Evolutionary conservation across 495 filamentous ascomycete genomes (phyloP), one percentile per base, ranked within the genome.

Genomic region (Apiosordaria backusii): DNA sequence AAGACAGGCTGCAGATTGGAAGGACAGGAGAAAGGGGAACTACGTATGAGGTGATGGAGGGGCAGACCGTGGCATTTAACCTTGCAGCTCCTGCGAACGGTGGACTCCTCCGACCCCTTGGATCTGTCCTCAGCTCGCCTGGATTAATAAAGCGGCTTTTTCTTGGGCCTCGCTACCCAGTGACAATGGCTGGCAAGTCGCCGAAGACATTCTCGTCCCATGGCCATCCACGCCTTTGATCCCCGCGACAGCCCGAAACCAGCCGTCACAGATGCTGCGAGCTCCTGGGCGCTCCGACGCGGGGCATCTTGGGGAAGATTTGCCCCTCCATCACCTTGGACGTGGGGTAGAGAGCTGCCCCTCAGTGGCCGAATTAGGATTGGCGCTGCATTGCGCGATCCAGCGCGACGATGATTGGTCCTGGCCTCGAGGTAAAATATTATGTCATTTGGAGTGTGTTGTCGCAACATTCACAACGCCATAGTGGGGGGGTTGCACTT

Each of bases 311-410:
- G 73, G 72, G 73, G 67, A 54, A 29, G 18, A 63, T 50, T 67
- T 64, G 67, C 74, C 74, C 74, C 74, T 73, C 72, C 66, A 70
- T 69, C 57, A 62, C 55, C 64, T 66, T 68, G 65, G n/a, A 70
- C 72, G 74, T 74, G 75, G 72, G 74, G 75, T 63, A 61, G 50
- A 60, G 52, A 61, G 29, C 57, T 70, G 70, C 74, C 72, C 72
- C 74, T 75, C 74, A 66, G 65, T 65, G 50, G 6, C 73, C 67
- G 24, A 40, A 68, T 76, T 55, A 10, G 74, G 74, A 53, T 45
- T 77, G 69, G 75, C 64, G 71, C 26, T 15, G 21, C 72, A 77
- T 77, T 77, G 74, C 75, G 74, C 74, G 68, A 77, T 77, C 72
- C 26, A 45, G 24, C 50, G 29, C 25, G 50, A 25, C n/a, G 50